Percentiles rank a stretch among this genome's conserved stretches.
phyloP scores from a whole-genome alignment of 2,329 filamentous ascomycete species.

The Aureobasidium pullulans region DNA sequence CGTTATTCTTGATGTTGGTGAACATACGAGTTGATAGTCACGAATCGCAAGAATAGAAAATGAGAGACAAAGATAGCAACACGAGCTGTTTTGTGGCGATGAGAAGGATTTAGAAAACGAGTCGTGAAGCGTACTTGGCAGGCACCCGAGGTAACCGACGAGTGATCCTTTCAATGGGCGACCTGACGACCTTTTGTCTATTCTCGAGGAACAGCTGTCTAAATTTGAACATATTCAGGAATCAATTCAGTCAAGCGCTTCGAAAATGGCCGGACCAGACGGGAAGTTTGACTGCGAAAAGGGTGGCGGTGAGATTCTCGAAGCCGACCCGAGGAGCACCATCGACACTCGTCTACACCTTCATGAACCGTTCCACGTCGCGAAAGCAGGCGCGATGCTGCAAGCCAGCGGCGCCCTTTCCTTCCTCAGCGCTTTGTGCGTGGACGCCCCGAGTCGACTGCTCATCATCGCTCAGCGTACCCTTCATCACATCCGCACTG shows the following conservation, averaged over 20 bases:
- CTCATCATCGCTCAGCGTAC: neutral
- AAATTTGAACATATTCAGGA: too few relatives aligned
- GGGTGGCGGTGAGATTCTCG: neutral
- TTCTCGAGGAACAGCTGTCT: neutral
- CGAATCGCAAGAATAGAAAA: neutral
- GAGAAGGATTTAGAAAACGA: neutral
- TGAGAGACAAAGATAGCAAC: slow-evolving; percentile 1
- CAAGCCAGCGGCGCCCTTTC: neutral
- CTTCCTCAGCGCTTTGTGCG: neutral
- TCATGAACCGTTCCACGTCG: neutral
- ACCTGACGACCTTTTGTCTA: neutral
- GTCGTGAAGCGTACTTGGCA: slow-evolving; percentile 1
- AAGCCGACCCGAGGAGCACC: neutral
- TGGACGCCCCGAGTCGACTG: neutral
- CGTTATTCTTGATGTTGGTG: neutral
- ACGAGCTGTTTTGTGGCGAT: neutral
- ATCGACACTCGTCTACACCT: neutral
- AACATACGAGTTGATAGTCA: neutral
- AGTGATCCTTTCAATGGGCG: neutral
- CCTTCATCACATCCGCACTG: neutral
- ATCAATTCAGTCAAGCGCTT: neutral
- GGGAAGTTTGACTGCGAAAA: neutral
- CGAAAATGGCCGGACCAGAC: neutral
- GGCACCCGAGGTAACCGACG: neutral
- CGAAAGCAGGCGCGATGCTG: neutral